These are phyloP conservation scores for Coemansia sp. DNA, from an alignment of 192 early-diverging fungal genomes.

Conservation along the genomic window DNA sequence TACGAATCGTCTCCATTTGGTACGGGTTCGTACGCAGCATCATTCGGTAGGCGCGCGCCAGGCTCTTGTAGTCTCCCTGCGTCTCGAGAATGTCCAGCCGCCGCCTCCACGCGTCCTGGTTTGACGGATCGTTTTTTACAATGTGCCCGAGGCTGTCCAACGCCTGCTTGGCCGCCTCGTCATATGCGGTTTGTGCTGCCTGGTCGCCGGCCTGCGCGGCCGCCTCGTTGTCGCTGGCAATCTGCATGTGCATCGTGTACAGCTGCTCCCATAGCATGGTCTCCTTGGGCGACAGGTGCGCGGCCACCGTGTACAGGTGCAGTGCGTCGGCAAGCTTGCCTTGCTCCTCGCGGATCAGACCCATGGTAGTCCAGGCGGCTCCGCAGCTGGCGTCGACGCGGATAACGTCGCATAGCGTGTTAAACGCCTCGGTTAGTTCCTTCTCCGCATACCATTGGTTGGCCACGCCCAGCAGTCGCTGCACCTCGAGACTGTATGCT, in stretches of 20 bases:
- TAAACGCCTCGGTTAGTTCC: conserved; percentile 67
- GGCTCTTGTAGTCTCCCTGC: conserved; percentile 45
- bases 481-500: conserved; percentile 50
- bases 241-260: conserved; percentile 65
- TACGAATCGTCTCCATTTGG: conserved; percentile 62
- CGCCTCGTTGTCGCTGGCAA: conserved; percentile 5
- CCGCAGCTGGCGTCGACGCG: conserved; percentile 63
- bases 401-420: conserved; percentile 76
- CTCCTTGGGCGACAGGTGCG: conserved; percentile 76
- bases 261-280: conserved; percentile 76
- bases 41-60: conserved; percentile 56
- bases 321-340: conserved; percentile 69
- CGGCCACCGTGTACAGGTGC: conserved; percentile 82
- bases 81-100: conserved; percentile 62
- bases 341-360: conserved; percentile 83
- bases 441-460: conserved; percentile 68
- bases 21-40: conserved; percentile 62
- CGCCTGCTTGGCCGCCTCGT: conserved; percentile 65
- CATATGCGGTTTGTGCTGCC: conserved; percentile 39
- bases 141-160: conserved; percentile 78
- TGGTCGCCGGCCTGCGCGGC: conserved; percentile 9
- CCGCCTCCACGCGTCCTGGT: conserved; percentile 68
- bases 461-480: conserved; percentile 66
- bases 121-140: conserved; percentile 57
- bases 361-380: conserved; percentile 85